Conservation (phyloP, 1,284 basidiomycete genomes). For the Leucoagaricus sp. region DNA sequence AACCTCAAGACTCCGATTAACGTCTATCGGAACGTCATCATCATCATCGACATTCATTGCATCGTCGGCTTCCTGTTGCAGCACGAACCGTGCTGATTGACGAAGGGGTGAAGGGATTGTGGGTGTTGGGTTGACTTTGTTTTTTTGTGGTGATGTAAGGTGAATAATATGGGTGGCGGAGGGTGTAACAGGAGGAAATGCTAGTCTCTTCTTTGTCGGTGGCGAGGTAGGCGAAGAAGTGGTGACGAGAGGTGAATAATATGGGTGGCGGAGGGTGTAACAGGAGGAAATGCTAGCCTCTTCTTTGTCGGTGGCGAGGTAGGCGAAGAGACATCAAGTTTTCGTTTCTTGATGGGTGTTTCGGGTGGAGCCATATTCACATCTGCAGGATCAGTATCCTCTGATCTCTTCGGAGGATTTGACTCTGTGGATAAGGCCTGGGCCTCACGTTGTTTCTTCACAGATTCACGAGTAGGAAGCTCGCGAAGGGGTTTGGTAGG, state of each 20-base stretch:
- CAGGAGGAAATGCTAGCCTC: constrained; percentile 4
- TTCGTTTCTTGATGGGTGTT: constrained; percentile 23
- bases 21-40: background rate
- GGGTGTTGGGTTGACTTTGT: background rate
- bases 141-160: background rate
- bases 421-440: background rate
- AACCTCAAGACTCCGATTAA: constrained; percentile 7
- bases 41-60: constrained; percentile 14
- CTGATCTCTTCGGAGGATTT: background rate
- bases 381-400: constrained; percentile 4
- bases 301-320: constrained; percentile 4
- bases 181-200: constrained; percentile 11
- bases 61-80: constrained; percentile 12
- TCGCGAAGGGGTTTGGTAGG: constrained; percentile 15
- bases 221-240: too few relatives aligned
- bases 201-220: constrained; percentile 2
- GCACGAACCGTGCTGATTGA: constrained; percentile 8
- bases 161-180: constrained; percentile 4
- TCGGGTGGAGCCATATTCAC: constrained; percentile 13
- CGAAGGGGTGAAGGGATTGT: constrained; percentile 10
- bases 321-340: constrained; percentile 8
- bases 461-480: constrained; percentile 18
- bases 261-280: constrained; percentile 10
- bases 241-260: background rate
- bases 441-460: constrained; percentile 11